Evolutionary conservation across 1,139 yeast species (phyloP).

Genomic region (Yamadazyma blattariae): DNA sequence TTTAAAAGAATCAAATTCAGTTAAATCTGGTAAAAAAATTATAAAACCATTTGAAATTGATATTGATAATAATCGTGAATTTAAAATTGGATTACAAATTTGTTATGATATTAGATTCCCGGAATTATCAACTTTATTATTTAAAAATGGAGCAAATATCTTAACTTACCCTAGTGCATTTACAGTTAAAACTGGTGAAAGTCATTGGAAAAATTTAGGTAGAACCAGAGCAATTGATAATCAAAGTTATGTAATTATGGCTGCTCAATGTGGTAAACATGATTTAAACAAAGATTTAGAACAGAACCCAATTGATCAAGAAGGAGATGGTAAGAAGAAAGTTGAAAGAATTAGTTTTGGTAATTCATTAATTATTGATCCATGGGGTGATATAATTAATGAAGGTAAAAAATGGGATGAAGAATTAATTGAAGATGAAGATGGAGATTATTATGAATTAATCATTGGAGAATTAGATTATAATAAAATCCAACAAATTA

Average conservation of each 20-base stretch:
- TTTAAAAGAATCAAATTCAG: conserved; percentile 71
- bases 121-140: conserved; percentile 64
- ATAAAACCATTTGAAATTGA: conserved; percentile 48
- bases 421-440: conserved; percentile 25
- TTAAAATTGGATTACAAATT: conserved; percentile 69
- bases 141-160: conserved; percentile 74
- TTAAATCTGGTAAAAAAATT: conserved; percentile 68
- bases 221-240: conserved; percentile 84
- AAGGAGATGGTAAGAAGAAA: conserved; percentile 27
- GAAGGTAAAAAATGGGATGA: conserved; percentile 41
- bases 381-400: conserved; percentile 83
- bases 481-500: conserved; percentile 42
- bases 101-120: conserved; percentile 92
- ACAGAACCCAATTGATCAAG: conserved; percentile 23
- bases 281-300: conserved; percentile 15
- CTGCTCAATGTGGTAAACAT: conserved; percentile 88
- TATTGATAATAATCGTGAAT: conserved; percentile 19
- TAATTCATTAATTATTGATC: conserved; percentile 80
- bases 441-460: conserved; percentile 53
- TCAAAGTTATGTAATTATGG: conserved; percentile 84
- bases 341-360: conserved; percentile 67
- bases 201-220: conserved; percentile 84
- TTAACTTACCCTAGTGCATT: conserved; percentile 88
- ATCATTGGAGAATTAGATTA: conserved; percentile 71
- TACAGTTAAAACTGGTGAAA: conserved; percentile 85